Base-by-base conservation (phyloP, 1,139 yeast genomes). In the Pneumocystis murina region DNA sequence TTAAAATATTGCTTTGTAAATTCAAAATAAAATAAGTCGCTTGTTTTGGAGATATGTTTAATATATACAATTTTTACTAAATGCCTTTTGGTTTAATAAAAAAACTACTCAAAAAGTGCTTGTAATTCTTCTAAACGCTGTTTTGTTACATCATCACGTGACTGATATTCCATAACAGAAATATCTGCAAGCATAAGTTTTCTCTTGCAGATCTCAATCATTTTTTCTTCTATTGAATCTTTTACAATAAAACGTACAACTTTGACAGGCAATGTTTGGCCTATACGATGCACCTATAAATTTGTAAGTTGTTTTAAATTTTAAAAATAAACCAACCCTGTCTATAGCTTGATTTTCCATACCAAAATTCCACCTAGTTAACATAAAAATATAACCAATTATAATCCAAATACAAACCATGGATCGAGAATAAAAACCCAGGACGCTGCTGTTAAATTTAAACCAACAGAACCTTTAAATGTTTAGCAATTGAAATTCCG, bases 341-440 rank as follows among this genome's bases (percentile, higher is more conserved):
- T 92, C 97, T 68, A 92, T 89, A 0, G 97, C 97, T 74, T 92
- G 97, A 59, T 88, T 89, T 71, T 92, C 97, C 59, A 88, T 84
- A 64, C 96, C 89, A 59, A 89, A 95, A 35, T 94, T 87, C 97
- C 97, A 92, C 95, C 55, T 48, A 20, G 17, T 48, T 12, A 24
- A 24, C 7, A 48, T 48, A 48, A 48, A 30, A 43, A 43, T 16
- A 8, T 12, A 20, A 8, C 28, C 28, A 48, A 48, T 48, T 24
- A 48, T 48, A 48, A 24, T 3, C 14, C 14, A 10, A 8, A 24
- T 48, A 20, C 55, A 48, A 24, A 48, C 55, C 96, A 92, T 0
- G 97, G 97, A 71, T 92, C 97, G 91, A 92, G 87, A 82, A 92
- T 80, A 70, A 85, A 90, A 8, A 95, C 97, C 59, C 83, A 80